Base-by-base conservation (phyloP, 75 land plant genomes). In the Pinus tabuliformis region DNA sequence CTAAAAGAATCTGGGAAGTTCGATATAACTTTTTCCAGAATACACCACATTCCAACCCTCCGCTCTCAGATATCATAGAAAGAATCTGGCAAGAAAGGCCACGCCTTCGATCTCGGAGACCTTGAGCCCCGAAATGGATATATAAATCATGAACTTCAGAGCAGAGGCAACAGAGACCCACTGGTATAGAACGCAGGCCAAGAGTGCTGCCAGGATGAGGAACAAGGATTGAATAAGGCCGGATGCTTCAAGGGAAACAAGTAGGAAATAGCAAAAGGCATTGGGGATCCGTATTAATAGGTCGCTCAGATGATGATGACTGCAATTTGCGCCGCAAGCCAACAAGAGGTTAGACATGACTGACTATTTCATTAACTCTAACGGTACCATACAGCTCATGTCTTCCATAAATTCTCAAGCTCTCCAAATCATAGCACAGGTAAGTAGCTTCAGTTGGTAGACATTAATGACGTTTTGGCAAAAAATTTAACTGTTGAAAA, bases 81-180 rank as follows among this genome's bases (percentile, higher is more conserved):
- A 85, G 68, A 85, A 85, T 60, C 78, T 85, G 36, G 84, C 79
- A 30, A 85, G 75, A 45, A 85, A 85, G 15, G 86, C 86, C 4
- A 85, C 81, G 2, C 73, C 70, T 73, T 78, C 78, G 54, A 85
- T 78, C 17, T 78, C 75, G 39, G 60, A 58, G 6, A 57, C 70
- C 66, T 71, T 83, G n/a, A 78, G 16, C 6, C 86, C 81, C 12
- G 39, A 68, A 39, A 65, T 75, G 15, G 85, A 42, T 1, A 85
- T 36, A 28, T 28, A 85, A 21, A 78, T 78, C 74, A 85, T 61
- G 58, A 85, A 68, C 57, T 83, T 60, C 14, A 85, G 82, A 5
- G 81, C 86, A 9, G 64, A 76, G 42, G 81, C 74, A 26, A 79
- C 85, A 7, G 74, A 76, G 0, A 85, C 65, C 58, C 42, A 85